Percentiles rank a stretch among this genome's conserved stretches.
Conservation (phyloP, 495 filamentous ascomycete genomes). For the Neurospora sp. region DNA sequence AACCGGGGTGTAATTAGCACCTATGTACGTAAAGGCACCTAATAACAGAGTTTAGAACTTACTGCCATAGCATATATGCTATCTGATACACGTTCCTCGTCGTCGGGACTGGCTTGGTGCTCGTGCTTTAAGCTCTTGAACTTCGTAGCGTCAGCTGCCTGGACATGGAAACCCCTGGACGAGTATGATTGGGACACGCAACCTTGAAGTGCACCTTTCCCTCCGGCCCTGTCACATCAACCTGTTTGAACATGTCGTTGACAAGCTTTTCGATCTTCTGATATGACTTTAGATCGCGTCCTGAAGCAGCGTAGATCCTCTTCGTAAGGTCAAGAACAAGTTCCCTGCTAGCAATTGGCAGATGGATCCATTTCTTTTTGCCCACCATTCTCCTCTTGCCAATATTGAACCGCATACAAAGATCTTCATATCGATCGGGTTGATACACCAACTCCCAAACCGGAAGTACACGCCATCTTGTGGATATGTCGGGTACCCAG, state of each 20-base stretch:
- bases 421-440: neutral
- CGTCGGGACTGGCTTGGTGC: neutral
- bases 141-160: neutral
- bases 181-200: neutral
- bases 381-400: neutral
- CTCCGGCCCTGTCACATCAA: slow-evolving; percentile 1
- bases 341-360: neutral
- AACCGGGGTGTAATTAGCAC: no score
- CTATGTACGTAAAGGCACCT: no score
- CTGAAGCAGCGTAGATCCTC: neutral
- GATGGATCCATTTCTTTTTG: slow-evolving; percentile 4
- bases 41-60: neutral
- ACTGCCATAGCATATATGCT: slow-evolving; percentile 1
- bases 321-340: neutral
- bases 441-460: slow-evolving; percentile 1
- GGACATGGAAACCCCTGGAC: neutral
- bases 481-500: slow-evolving; percentile 1
- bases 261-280: neutral
- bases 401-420: neutral
- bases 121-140: neutral
- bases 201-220: slow-evolving; percentile 3
- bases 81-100: neutral
- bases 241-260: neutral
- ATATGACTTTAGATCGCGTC: neutral
- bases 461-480: neutral